Base-by-base conservation (phyloP, 257 asterid species). In the Petunia axillaris region DNA sequence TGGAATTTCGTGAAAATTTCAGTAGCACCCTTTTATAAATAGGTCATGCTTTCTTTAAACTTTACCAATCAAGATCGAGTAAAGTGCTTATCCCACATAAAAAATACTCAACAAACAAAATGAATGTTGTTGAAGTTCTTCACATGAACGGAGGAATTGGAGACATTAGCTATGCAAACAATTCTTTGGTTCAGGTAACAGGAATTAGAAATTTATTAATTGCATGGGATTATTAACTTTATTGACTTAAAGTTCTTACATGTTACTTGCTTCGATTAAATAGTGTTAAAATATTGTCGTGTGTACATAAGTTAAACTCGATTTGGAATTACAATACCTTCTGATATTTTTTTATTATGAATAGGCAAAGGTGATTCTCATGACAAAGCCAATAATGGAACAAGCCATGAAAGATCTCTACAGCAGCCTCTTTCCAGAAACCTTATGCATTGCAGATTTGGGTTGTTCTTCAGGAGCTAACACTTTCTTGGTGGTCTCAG, bases 391-490 rank as follows among this genome's bases (percentile, higher is more conserved):
- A n/a, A 52, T 80, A 60, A 59, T 75, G 52, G 85, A 82, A 75
- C 58, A 66, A 82, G 85, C 85, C 62, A 66, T 82, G 6, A 41
- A 35, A 1, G 86, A 75, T 40, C 80, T 85, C 5, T 87, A 80
- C 79, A 37, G 35, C 64, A 88, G 53, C 70, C 73, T 50, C 11
- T 35, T 10, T 4, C 81, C 88, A 2, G 85, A 81, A 10, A 66
- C 53, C 40, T 60, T 89, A 0, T 76, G 87, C 80, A 83, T 92
- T 48, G 96, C 93, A 1, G 96, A 91, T 38, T 60, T 91, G 85
- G 97, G 97, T 2, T 92, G 96, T 43, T 88, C 95, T 1, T 80
- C 88, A 16, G 97, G 97, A 4, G 94, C 97, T 1, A 92, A 86
- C 89, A 76, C 95, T 8, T 55, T 92, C 48, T 11, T 82, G 8